Evolutionary conservation across 2,329 filamentous ascomycete genomes (phyloP).

Genomic region (Epichloe scottii): DNA sequence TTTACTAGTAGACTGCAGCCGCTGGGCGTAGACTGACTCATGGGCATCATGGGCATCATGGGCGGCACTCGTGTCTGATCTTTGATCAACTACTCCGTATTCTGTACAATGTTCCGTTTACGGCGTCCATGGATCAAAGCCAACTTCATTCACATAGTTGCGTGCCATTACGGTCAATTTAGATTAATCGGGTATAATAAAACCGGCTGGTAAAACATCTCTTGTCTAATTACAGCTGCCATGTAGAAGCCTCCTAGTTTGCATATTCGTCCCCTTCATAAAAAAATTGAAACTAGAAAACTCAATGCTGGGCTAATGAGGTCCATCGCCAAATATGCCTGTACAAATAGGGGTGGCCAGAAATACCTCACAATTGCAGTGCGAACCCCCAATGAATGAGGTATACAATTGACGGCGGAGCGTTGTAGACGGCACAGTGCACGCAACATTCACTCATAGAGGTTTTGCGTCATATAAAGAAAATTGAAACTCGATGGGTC

Average conservation of each 20-base stretch:
- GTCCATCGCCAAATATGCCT: conserved; percentile 21
- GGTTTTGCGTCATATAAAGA: neutral
- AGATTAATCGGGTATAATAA: conserved; percentile 10
- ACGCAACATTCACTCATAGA: neutral
- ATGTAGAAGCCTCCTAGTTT: conserved; percentile 6
- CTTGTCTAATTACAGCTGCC: conserved; percentile 23
- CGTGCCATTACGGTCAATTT: neutral
- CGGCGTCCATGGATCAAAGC: neutral
- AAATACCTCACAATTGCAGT: neutral
- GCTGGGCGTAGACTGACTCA: conserved; percentile 9
- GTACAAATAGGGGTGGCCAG: conserved; percentile 14
- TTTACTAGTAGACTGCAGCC: conserved; percentile 32
- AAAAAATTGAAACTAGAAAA: conserved; percentile 9
- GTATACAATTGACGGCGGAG: neutral
- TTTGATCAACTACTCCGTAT: neutral
- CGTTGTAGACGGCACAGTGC: neutral
- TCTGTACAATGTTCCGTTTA: neutral
- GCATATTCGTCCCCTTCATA: conserved; percentile 6
- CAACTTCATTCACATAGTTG: neutral
- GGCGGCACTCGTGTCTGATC: too few relatives aligned
- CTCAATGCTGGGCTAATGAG: conserved; percentile 13
- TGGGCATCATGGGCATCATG: neutral
- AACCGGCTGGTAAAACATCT: conserved; percentile 15
- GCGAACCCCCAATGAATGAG: neutral
- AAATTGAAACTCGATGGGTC: neutral